Conservation (phyloP, 2,329 filamentous ascomycete genomes). For the Aspergillus phoenicis region DNA sequence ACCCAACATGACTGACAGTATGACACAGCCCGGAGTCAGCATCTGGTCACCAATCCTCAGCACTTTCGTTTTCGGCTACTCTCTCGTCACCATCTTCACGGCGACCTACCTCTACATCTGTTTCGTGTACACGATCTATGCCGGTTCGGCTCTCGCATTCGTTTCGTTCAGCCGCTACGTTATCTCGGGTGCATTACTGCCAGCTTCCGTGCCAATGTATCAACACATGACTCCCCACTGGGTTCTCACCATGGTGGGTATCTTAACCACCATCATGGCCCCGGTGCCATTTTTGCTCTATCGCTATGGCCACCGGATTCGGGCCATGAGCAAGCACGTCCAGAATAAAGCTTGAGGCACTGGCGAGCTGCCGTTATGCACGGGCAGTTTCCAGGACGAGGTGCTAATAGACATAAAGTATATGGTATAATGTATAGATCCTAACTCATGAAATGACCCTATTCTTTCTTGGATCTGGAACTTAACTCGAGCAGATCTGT, state of each 20-base stretch:
- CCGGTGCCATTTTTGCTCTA: conserved; percentile 1
- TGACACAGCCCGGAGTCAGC: conserved; percentile 2
- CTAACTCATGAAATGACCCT: too few species aligned
- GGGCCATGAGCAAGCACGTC: not conserved
- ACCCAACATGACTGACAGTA: not conserved
- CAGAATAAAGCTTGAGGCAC: not conserved
- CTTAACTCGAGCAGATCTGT: too few species aligned
- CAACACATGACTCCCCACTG: conserved; percentile 6
- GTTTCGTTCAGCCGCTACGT: conserved; percentile 1
- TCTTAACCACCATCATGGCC: conserved; percentile 3
- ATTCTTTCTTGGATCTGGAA: too few species aligned
- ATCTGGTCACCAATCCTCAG: conserved; percentile 4
- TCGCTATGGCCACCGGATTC: not conserved
- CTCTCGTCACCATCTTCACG: conserved; percentile 6
- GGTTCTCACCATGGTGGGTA: conserved; percentile 8
- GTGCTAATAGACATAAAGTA: too few species aligned
- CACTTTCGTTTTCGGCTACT: conserved; percentile 3
- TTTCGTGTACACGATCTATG: conserved; percentile 4
- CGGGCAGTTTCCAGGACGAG: too few species aligned
- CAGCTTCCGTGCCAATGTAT: conserved; percentile 2
- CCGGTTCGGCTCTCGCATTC: conserved; percentile 2
- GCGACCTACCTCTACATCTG: conserved; percentile 3
- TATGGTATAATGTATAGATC: too few species aligned
- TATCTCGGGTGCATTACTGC: not conserved
- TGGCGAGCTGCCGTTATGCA: not conserved